These are phyloP conservation scores for Leccinum proliferum DNA, from an alignment of 1,284 basidiomycete genomes.

Conservation along the genomic window DNA sequence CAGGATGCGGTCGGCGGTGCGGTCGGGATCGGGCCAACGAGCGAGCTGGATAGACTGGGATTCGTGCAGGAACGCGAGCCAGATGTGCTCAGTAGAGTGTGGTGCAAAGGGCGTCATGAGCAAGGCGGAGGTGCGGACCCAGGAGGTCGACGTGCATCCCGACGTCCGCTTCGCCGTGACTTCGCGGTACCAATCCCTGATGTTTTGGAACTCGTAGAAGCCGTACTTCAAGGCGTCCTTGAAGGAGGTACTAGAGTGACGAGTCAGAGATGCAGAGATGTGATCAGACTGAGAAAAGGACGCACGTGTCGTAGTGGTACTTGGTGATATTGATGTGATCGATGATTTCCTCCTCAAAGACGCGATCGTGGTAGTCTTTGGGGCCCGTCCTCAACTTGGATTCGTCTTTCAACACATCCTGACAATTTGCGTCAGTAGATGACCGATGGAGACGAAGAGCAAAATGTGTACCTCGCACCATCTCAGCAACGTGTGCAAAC, in stretches of 20 bases:
- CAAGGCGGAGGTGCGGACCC: slow-evolving; percentile 79
- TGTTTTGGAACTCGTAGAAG: slow-evolving; percentile 93
- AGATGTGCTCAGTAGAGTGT: slow-evolving; percentile 94
- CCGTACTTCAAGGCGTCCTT: slow-evolving; percentile 95
- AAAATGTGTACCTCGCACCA: slow-evolving; percentile 79
- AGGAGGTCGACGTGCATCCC: slow-evolving; percentile 90
- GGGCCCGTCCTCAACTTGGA: slow-evolving; percentile 69
- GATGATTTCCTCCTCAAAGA: slow-evolving; percentile 85
- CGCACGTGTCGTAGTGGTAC: slow-evolving; percentile 75
- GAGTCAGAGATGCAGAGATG: slow-evolving; percentile 1
- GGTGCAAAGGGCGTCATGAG: slow-evolving; percentile 89
- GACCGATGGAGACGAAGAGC: background rate
- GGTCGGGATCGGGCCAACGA: slow-evolving; percentile 65
- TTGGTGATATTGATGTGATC: slow-evolving; percentile 79
- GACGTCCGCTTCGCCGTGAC: slow-evolving; percentile 67
- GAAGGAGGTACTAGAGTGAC: slow-evolving; percentile 73
- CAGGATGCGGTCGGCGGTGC: slow-evolving; percentile 50
- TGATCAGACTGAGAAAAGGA: slow-evolving; percentile 10
- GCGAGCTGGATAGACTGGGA: slow-evolving; percentile 79
- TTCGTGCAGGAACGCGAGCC: slow-evolving; percentile 72
- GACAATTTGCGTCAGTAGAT: slow-evolving; percentile 8
- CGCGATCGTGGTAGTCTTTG: slow-evolving; percentile 72
- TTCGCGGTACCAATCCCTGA: slow-evolving; percentile 96
- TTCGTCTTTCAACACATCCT: slow-evolving; percentile 76
- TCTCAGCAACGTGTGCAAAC: slow-evolving; percentile 85